Evolutionary conservation across 2,329 filamentous ascomycete species (phyloP), one percentile per base, ranked within the genome.

Genomic region (Stagonosporopsis rhizophila): DNA sequence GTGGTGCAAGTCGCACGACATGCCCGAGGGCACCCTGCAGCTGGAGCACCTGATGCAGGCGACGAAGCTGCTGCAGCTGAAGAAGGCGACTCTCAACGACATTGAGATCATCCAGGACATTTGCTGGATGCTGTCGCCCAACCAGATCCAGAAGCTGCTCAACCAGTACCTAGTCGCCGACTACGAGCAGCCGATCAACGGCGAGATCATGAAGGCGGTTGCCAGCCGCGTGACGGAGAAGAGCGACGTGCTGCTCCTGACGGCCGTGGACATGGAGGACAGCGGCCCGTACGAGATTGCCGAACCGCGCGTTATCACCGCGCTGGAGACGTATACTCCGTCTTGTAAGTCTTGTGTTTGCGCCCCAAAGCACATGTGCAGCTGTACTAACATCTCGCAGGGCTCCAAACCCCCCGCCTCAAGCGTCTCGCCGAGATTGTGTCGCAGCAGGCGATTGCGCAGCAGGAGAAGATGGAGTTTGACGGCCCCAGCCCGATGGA

Each of bases 91-190:
- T 1, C 81, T 99, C 74, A 99, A 98, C 76, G 95, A 99, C 72
- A 99, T 99, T 70, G 95, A 99, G 80, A 99, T 99, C 70, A 99
- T 99, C 71, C 95, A 99, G 81, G 95, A 99, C 76, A 99, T 99
- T 70, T 99, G 95, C 85, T 98, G 94, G 94, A 98, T 98, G 94
- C 85, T 99, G 49, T 97, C 94, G 1, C 95, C 95, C 48, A 98
- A 97, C 79, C 95, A 99, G 78, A 99, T 99, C 62, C 95, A 99
- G 79, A 99, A 99, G 81, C 86, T 99, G 30, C 84, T 99, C 65
- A 99, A 99, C 79, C 95, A 99, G 78, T 99, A 99, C 75, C 86
- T 99, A 44, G 94, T 99, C 54, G 95, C 95, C 58, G 95, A 99
- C 78, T 99, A 99, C 77, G 95, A 99, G 79, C 95, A 98, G 79